Evolutionary conservation across 371 early-diverging fungal genomes (phyloP).

Genomic region (Rhizopus arrhizus): DNA sequence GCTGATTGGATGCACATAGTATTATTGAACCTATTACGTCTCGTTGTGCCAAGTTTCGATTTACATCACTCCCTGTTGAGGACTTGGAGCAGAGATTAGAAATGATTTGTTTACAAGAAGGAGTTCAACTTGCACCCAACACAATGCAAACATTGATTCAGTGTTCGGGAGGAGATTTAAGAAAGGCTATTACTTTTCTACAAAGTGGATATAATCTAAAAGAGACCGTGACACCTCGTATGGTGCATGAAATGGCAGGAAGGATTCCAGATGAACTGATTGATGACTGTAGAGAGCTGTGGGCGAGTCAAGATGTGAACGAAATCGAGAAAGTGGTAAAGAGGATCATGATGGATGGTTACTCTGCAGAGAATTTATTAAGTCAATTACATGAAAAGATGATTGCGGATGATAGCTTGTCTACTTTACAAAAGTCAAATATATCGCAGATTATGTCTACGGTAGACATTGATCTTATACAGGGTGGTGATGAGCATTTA

Average conservation of each 20-base stretch:
- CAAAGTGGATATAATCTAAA: slow-evolving; percentile 82
- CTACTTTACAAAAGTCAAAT: slow-evolving; percentile 72
- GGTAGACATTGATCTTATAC: slow-evolving; percentile 73
- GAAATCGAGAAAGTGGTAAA: slow-evolving; percentile 55
- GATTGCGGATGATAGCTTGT: slow-evolving; percentile 59
- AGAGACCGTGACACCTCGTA: slow-evolving; percentile 52
- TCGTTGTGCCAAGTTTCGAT: slow-evolving; percentile 96
- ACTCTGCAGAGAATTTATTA: slow-evolving; percentile 75
- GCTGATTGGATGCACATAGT: slow-evolving; percentile 37
- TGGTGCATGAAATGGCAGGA: slow-evolving; percentile 85
- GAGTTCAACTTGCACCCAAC: slow-evolving; percentile 58
- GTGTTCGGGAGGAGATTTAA: slow-evolving; percentile 87
- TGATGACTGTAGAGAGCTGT: slow-evolving; percentile 55
- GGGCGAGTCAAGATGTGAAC: slow-evolving; percentile 41
- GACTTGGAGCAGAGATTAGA: slow-evolving; percentile 61
- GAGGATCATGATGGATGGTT: slow-evolving; percentile 68
- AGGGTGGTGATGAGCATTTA: slow-evolving; percentile 90
- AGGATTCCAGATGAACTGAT: slow-evolving; percentile 66
- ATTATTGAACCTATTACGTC: slow-evolving; percentile 96
- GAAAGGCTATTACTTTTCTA: slow-evolving; percentile 89
- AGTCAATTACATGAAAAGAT: slow-evolving; percentile 65
- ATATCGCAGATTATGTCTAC: slow-evolving; percentile 64
- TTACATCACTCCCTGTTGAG: slow-evolving; percentile 74
- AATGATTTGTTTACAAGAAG: slow-evolving; percentile 72
- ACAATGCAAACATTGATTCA: slow-evolving; percentile 75